Evolutionary conservation across 345 rosid genomes (phyloP).

Genomic region (Gossypium bickii): DNA sequence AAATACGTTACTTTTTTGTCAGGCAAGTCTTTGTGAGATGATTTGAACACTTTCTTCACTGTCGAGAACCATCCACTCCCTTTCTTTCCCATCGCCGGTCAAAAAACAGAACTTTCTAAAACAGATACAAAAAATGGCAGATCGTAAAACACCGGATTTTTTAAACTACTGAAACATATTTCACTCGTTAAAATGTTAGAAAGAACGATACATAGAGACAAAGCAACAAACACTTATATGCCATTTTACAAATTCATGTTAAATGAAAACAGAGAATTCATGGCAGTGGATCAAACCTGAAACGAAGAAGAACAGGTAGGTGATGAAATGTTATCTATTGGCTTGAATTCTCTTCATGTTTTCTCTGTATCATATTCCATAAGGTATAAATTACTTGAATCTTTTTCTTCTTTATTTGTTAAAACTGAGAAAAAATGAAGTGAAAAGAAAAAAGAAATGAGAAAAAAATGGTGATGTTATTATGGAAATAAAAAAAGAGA

Average conservation of each 20-base stretch:
- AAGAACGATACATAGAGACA: background rate
- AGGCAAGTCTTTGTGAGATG: constrained; percentile 58
- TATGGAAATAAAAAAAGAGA: background rate
- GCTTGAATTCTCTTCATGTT: constrained; percentile 11
- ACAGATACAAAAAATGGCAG: background rate
- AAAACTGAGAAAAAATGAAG: background rate
- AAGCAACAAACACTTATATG: background rate
- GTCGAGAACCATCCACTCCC: constrained; percentile 84
- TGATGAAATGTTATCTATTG: constrained; percentile 3
- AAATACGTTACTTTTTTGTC: constrained; percentile 34
- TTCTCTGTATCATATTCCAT: constrained; percentile 17
- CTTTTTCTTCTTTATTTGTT: background rate
- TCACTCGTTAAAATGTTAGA: background rate
- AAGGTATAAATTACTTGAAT: background rate
- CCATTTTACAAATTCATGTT: background rate
- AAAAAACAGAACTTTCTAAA: constrained; percentile 4
- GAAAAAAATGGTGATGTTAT: background rate
- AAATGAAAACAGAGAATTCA: constrained; percentile 1
- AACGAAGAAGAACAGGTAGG: background rate
- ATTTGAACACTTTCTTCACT: constrained; percentile 85
- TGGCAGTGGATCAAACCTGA: constrained; percentile 13
- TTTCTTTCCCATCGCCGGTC: constrained; percentile 81
- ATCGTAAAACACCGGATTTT: background rate
- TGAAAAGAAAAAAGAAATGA: background rate
- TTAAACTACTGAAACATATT: background rate